phyloP scores from a whole-genome alignment of 306 rosid species.

The Vigna radiata region DNA sequence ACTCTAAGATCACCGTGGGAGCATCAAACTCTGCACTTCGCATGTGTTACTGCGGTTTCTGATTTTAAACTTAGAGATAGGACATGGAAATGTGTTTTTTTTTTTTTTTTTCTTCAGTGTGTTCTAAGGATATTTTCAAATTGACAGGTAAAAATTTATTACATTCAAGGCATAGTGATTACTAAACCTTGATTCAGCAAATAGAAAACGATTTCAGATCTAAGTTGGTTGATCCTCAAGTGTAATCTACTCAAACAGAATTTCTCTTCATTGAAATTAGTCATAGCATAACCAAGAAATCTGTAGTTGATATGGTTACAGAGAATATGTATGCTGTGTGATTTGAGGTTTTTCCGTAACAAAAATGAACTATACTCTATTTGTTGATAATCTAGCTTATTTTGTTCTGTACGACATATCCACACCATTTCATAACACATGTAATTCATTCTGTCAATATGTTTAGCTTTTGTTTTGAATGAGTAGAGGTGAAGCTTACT shows the following conservation, averaged over 20 bases:
- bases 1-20: constrained; percentile 7
- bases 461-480: neutral
- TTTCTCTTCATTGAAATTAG: neutral
- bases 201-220: constrained; percentile 5
- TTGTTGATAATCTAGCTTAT: neutral
- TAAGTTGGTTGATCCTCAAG: neutral
- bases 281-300: neutral
- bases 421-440: neutral
- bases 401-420: neutral
- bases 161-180: neutral
- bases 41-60: neutral
- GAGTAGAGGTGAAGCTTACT: neutral
- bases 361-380: neutral
- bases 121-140: neutral
- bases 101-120: neutral
- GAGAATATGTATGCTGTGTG: neutral
- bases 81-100: neutral
- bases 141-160: neutral
- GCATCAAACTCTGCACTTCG: constrained; percentile 18
- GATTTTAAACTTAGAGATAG: neutral
- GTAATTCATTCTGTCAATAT: neutral
- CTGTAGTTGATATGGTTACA: neutral
- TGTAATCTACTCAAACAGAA: constrained; percentile 16
- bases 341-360: neutral
- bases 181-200: constrained; percentile 3